Evolutionary conservation across 148 eudicot species (phyloP), one percentile per base, ranked within the genome.

Genomic region (Rheum nobile): DNA sequence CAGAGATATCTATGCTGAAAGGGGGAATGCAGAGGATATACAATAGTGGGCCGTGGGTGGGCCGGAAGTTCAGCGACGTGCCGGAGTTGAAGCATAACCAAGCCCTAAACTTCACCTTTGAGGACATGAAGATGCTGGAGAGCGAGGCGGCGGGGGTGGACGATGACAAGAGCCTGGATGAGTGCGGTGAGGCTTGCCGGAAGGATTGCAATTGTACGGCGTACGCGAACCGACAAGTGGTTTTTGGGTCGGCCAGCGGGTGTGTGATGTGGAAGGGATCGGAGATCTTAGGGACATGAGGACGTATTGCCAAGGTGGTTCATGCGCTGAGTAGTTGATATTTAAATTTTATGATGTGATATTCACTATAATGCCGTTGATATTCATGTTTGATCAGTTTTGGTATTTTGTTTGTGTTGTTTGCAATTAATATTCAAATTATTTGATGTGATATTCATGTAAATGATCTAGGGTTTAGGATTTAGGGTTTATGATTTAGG

Each of bases 31-130:
- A 38, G 5, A 72, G 75, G 0, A 19, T 48, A 0, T 91, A 85
- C 12, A 72, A 93, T 48, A 86, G 91, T 43, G 98, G 98, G 42
- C 90, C 98, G 13, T 94, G 98, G 98, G 90, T 91, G 16, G 97
- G 98, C 31, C 77, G 74, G 17, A 68, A 91, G 59, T 88, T 91
- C 63, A 89, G 96, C 42, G 98, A 96, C 0, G 89, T 90, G 1
- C 91, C 98, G 11, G 87, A 89, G 38, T 87, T 89, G 90, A 82
- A 76, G 0, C 38, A 85, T 0, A 77, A 65, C 22, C 26, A 75
- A 1, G 76, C 75, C 17, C 44, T 93, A 22, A 75, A 77, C 0
- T 86, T 87, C 43, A 54, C 74, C 0, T 88, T 88, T 50, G 34
- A 52, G 0, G 78, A 87, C 7, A 83, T 91, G 86, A 94, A 94